These are phyloP conservation scores for Sextonia rubra DNA, from an alignment of 164 flowering plant genomes.

Conservation along the genomic window DNA sequence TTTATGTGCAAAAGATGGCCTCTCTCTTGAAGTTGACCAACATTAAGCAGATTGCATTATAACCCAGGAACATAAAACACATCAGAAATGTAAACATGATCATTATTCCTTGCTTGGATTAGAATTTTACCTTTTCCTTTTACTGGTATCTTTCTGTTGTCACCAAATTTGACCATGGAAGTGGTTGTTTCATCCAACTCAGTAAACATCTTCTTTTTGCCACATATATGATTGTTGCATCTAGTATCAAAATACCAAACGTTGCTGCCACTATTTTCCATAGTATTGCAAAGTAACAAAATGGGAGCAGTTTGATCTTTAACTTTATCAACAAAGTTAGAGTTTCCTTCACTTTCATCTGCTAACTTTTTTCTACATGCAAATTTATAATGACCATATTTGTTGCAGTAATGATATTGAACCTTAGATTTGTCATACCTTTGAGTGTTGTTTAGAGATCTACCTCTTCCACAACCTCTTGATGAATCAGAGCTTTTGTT, in stretches of 20 bases:
- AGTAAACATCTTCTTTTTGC: slow-evolving; percentile 14
- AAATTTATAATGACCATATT: slow-evolving; percentile 12
- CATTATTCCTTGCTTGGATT: background rate
- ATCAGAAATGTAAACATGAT: slow-evolving; percentile 3
- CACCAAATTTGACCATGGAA: slow-evolving; percentile 16
- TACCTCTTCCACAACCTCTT: slow-evolving; percentile 2
- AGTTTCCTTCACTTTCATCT: slow-evolving; percentile 4
- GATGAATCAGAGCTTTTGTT: background rate
- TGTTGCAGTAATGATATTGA: slow-evolving; percentile 16
- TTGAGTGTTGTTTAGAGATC: background rate
- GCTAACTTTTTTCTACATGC: slow-evolving; percentile 5
- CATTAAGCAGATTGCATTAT: slow-evolving; percentile 3
- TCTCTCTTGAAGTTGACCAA: slow-evolving; percentile 8
- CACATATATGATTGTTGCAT: slow-evolving; percentile 32
- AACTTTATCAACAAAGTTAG: slow-evolving; percentile 9
- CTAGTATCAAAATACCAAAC: slow-evolving; percentile 18
- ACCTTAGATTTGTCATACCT: slow-evolving; percentile 23
- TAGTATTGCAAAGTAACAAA: background rate
- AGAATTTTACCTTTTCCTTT: slow-evolving; percentile 7
- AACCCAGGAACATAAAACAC: slow-evolving; percentile 6
- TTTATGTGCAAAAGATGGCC: slow-evolving; percentile 8
- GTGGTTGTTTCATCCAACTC: slow-evolving; percentile 16
- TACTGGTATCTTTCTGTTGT: slow-evolving; percentile 1
- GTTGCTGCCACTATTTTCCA: background rate
- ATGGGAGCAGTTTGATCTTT: slow-evolving; percentile 3